Evolutionary conservation across 768 basidiomycete genomes (phyloP).

Genomic region (Cystobasidium onofrii): DNA sequence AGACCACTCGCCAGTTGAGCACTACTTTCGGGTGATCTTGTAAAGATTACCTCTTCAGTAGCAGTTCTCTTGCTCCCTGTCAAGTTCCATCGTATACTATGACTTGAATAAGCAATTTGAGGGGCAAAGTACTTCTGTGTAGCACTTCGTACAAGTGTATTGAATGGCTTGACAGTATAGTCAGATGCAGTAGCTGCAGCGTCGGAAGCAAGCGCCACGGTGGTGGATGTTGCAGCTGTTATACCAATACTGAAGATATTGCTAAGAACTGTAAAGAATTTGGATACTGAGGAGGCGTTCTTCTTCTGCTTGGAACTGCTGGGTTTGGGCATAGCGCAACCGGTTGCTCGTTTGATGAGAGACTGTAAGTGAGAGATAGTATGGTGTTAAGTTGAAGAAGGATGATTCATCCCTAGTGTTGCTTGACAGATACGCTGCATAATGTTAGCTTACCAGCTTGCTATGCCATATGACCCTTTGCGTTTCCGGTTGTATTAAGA

Average conservation of each 20-base stretch:
- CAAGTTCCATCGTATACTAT: background rate
- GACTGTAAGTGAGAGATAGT: background rate
- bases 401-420: no score
- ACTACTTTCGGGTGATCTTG: background rate
- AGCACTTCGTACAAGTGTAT: constrained; percentile 7
- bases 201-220: background rate
- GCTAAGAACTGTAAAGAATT: constrained; percentile 2
- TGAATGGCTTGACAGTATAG: constrained; percentile 19
- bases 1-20: background rate
- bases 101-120: constrained; percentile 6
- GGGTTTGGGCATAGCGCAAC: background rate
- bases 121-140: constrained; percentile 18
- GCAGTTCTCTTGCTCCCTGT: background rate
- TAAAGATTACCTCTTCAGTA: background rate
- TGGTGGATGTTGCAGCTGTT: constrained; percentile 16
- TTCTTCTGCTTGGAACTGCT: background rate
- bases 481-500: no score
- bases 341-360: background rate
- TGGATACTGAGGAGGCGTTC: background rate
- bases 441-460: no score
- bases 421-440: no score
- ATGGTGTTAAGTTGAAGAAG: no score
- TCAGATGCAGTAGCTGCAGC: background rate
- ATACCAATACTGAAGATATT: constrained; percentile 16
- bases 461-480: no score